These are phyloP conservation scores for Wallemia mellicola DNA, from an alignment of 1,284 basidiomycete species.

Conservation along the genomic window DNA sequence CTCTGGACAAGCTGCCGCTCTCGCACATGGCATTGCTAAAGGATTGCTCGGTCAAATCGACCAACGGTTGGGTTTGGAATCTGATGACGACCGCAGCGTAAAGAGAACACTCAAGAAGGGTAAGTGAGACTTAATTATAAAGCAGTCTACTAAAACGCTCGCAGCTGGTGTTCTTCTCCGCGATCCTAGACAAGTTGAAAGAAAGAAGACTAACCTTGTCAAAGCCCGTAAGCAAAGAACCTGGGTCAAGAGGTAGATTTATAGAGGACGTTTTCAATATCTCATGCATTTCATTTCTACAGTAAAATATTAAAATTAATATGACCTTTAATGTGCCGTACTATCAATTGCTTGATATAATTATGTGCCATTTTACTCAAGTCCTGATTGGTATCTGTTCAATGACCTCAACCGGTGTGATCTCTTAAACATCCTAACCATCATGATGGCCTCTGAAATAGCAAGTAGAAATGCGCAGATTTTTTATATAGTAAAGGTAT, in stretches of 20 bases:
- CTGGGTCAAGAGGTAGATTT: constrained; percentile 69
- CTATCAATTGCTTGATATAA: too few relatives aligned
- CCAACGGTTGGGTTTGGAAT: constrained; percentile 12
- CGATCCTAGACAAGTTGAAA: constrained; percentile 88
- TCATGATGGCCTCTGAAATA: too few relatives aligned
- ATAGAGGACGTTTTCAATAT: constrained; percentile 5
- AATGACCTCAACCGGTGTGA: too few relatives aligned
- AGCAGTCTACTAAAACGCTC: constrained; percentile 1
- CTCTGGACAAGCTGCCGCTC: constrained; percentile 67
- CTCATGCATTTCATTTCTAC: constrained; percentile 12
- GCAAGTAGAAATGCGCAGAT: too few relatives aligned
- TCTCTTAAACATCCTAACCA: too few relatives aligned
- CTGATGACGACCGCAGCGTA: constrained; percentile 34
- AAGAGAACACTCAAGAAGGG: constrained; percentile 39
- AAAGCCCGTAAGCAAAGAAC: constrained; percentile 80
- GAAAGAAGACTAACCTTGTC: constrained; percentile 74
- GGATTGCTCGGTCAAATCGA: constrained; percentile 21
- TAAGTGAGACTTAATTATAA: constrained; percentile 13
- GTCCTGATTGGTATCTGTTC: too few relatives aligned
- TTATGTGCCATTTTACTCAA: too few relatives aligned
- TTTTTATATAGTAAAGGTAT: too few relatives aligned
- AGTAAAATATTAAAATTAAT: too few relatives aligned
- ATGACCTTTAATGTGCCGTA: too few relatives aligned
- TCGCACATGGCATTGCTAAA: constrained; percentile 54
- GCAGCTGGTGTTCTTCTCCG: constrained; percentile 58